Conservation (phyloP, 495 filamentous ascomycete species). For the Elasticomyces elasticus region DNA sequence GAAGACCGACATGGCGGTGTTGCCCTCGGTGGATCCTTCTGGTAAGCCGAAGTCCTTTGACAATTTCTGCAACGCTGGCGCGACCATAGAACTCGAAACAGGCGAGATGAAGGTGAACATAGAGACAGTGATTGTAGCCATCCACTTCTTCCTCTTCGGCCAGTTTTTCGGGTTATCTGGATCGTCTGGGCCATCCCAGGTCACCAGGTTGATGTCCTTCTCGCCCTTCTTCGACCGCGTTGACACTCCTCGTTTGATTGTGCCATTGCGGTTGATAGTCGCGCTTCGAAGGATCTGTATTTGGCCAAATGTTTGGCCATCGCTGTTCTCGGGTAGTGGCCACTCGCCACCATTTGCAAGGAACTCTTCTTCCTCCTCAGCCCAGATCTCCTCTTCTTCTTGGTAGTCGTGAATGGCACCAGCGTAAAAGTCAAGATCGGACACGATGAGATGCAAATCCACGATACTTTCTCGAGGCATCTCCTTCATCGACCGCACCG, state of each 20-base stretch:
- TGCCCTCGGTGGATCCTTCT: constrained; percentile 39
- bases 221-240: constrained; percentile 19
- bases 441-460: constrained; percentile 20
- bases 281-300: constrained; percentile 17
- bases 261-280: constrained; percentile 11
- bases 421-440: constrained; percentile 20
- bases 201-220: constrained; percentile 25
- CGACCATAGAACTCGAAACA: constrained; percentile 60
- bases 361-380: constrained; percentile 17
- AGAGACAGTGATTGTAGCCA: constrained; percentile 42
- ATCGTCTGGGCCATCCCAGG: constrained; percentile 34
- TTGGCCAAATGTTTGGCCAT: constrained; percentile 17
- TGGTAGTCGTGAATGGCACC: constrained; percentile 22
- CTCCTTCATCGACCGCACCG: constrained; percentile 16
- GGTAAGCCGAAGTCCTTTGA: constrained; percentile 51
- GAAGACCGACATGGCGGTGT: constrained; percentile 61
- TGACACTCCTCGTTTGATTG: constrained; percentile 9
- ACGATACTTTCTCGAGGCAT: constrained; percentile 20
- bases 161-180: constrained; percentile 37
- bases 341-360: constrained; percentile 15
- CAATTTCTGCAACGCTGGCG: constrained; percentile 52
- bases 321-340: constrained; percentile 14
- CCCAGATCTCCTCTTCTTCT: constrained; percentile 15
- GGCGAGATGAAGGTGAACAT: constrained; percentile 61
- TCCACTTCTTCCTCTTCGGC: constrained; percentile 50